These are phyloP conservation scores for Cardamine resedifolia DNA, from an alignment of 345 rosid genomes.

Conservation along the genomic window DNA sequence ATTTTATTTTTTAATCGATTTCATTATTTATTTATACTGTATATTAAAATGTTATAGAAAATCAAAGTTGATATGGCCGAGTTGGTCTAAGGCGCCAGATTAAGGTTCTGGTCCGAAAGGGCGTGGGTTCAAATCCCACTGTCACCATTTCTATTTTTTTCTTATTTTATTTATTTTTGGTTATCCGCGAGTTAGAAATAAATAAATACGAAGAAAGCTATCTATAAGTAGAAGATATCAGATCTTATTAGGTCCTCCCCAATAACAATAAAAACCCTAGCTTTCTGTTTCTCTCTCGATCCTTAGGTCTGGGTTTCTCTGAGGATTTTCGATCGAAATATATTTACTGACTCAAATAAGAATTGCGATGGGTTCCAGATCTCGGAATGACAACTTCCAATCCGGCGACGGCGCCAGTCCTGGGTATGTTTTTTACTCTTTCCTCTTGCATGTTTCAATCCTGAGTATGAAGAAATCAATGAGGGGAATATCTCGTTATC, in stretches of 20 bases:
- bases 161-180: no score
- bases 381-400: slow-evolving; percentile 47
- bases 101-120: slow-evolving; percentile 99
- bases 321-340: background rate
- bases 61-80: slow-evolving; percentile 81
- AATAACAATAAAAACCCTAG: slow-evolving; percentile 18
- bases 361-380: slow-evolving; percentile 58
- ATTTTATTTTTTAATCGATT: no score
- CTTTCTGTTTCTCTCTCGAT: background rate
- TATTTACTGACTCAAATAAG: background rate
- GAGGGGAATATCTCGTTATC: background rate
- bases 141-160: slow-evolving; percentile 46
- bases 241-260: background rate
- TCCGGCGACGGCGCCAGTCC: slow-evolving; percentile 81
- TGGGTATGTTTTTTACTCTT: slow-evolving; percentile 51
- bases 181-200: background rate
- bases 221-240: background rate
- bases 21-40: no score
- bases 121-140: slow-evolving; percentile 98
- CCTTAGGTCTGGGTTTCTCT: background rate
- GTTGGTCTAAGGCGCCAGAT: slow-evolving; percentile 99
- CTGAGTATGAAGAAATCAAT: background rate
- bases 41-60: background rate
- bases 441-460: background rate
- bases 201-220: background rate